Evolutionary conservation across 1,284 basidiomycete species (phyloP).

Genomic region (Papiliotrema flavescens): DNA sequence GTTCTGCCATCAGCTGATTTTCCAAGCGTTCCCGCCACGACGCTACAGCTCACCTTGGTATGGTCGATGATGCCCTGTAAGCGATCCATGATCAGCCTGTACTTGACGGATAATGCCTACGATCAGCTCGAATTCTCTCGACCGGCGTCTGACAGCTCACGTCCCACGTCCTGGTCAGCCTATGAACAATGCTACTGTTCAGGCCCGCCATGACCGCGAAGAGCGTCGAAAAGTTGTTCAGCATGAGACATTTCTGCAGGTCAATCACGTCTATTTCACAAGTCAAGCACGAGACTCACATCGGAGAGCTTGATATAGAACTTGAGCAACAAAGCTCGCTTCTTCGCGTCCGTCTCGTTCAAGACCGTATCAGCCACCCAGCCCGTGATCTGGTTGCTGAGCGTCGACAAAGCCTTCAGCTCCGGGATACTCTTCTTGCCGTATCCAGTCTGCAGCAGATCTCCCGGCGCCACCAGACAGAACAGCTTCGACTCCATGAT

Average conservation of each 20-base stretch:
- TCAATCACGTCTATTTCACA: neutral
- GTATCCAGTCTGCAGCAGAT: conserved; percentile 81
- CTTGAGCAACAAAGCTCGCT: conserved; percentile 76
- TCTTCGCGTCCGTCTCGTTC: conserved; percentile 77
- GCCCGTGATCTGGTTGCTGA: conserved; percentile 87
- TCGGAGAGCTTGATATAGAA: conserved; percentile 92
- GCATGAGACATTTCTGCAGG: conserved; percentile 73
- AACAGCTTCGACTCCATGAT: conserved; percentile 87
- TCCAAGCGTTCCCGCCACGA: no score
- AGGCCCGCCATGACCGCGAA: conserved; percentile 93
- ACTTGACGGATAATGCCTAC: conserved; percentile 80
- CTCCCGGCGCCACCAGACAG: conserved; percentile 81
- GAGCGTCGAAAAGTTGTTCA: conserved; percentile 96
- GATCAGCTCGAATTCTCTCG: conserved; percentile 17
- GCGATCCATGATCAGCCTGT: conserved; percentile 70
- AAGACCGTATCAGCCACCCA: conserved; percentile 94
- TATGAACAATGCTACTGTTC: conserved; percentile 88
- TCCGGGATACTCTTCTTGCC: conserved; percentile 67
- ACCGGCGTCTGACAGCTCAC: conserved; percentile 53
- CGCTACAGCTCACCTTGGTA: conserved; percentile 50
- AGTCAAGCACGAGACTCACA: conserved; percentile 55
- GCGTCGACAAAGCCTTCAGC: conserved; percentile 83
- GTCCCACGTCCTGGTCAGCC: conserved; percentile 89
- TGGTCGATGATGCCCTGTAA: conserved; percentile 87
- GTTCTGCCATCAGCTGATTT: conserved; percentile 21